phyloP scores from a whole-genome alignment of 2,329 filamentous ascomycete genomes.

The Apiospora saccharicola region DNA sequence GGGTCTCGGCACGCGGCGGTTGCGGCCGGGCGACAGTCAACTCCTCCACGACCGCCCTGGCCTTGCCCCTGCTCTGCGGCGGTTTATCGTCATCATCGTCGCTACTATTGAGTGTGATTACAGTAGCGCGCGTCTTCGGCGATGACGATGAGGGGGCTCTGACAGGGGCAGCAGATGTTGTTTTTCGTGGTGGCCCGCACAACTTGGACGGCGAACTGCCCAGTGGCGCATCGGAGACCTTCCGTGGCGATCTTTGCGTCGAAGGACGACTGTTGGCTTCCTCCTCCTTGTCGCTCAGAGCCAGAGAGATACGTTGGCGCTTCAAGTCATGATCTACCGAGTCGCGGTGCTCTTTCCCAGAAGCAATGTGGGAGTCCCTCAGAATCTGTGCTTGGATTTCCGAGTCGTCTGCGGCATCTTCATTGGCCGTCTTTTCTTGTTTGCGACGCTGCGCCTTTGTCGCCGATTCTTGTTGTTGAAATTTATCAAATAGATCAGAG shows the following conservation, averaged over 20 bases:
- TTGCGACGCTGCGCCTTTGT: slow-evolving; percentile 36
- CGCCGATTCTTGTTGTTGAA: slow-evolving; percentile 33
- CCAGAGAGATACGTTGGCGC: neutral
- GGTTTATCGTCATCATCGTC: slow-evolving; percentile 32
- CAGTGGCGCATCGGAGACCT: neutral
- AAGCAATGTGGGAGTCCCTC: neutral
- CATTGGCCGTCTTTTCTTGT: slow-evolving; percentile 30
- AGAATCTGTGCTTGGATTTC: slow-evolving; percentile 9
- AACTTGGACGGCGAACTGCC: slow-evolving; percentile 15
- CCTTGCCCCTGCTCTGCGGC: slow-evolving; percentile 1
- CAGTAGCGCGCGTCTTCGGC: slow-evolving; percentile 23
- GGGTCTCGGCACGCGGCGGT: neutral
- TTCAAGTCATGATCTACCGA: neutral
- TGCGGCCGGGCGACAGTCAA: neutral
- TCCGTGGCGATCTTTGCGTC: neutral
- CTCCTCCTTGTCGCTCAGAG: neutral
- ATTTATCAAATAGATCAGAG: slow-evolving; percentile 57
- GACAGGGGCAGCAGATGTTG: neutral
- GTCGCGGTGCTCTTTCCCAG: neutral
- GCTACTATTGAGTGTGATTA: slow-evolving; percentile 37
- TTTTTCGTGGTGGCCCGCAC: neutral
- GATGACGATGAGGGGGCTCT: neutral
- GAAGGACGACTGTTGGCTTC: neutral
- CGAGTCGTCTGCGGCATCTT: slow-evolving; percentile 24
- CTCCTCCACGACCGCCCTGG: slow-evolving; percentile 16